Conservation (phyloP, 306 rosid species). For the Argentina anserina region DNA sequence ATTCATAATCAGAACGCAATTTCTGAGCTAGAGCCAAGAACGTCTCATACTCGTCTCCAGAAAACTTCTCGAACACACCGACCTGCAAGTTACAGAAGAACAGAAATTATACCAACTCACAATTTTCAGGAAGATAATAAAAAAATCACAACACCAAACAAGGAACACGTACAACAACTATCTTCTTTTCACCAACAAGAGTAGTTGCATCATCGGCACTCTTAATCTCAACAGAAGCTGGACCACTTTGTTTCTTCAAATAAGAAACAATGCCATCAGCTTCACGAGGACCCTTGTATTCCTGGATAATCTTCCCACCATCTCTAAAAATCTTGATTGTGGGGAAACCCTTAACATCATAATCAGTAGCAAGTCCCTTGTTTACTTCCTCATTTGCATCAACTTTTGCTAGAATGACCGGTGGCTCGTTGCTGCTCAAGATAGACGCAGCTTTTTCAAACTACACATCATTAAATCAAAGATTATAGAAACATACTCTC, state of each 20-base stretch:
- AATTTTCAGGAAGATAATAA: neutral
- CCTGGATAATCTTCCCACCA: slow-evolving; percentile 73
- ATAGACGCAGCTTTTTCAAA: slow-evolving; percentile 81
- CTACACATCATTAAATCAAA: slow-evolving; percentile 35
- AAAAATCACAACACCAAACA: neutral
- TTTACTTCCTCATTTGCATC: slow-evolving; percentile 72
- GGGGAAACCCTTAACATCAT: slow-evolving; percentile 68
- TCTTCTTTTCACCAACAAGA: slow-evolving; percentile 54
- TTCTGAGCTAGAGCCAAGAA: slow-evolving; percentile 62
- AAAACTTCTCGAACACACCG: slow-evolving; percentile 71
- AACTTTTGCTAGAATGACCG: slow-evolving; percentile 69
- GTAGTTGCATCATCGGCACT: slow-evolving; percentile 58
- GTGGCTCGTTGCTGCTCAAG: slow-evolving; percentile 70
- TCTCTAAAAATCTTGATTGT: slow-evolving; percentile 78
- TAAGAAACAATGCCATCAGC: slow-evolving; percentile 82
- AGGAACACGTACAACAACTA: slow-evolving; percentile 56
- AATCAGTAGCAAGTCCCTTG: slow-evolving; percentile 50
- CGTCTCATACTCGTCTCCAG: slow-evolving; percentile 77
- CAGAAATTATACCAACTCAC: neutral
- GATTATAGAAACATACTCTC: neutral
- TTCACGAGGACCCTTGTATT: slow-evolving; percentile 89
- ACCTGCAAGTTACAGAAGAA: slow-evolving; percentile 42
- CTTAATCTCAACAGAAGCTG: slow-evolving; percentile 67
- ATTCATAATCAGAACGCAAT: slow-evolving; percentile 75
- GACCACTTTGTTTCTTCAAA: slow-evolving; percentile 83